Conservation (phyloP, 441 rosid genomes). For the Croton laevigatus region DNA sequence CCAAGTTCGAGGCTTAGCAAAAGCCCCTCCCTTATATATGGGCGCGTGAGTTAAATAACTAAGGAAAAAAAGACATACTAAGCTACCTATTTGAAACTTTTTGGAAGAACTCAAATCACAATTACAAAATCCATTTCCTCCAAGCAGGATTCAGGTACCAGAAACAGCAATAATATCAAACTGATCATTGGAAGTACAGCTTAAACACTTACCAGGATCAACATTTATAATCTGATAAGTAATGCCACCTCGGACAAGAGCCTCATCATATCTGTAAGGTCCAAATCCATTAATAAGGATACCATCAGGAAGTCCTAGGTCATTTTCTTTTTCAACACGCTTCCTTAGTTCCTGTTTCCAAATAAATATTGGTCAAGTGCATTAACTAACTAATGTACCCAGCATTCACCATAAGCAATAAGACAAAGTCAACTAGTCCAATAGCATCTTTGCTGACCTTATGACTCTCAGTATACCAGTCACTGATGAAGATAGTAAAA, state of each 20-base stretch:
- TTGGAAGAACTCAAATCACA: background rate
- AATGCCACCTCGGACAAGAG: conserved; percentile 45
- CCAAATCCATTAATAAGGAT: conserved; percentile 72
- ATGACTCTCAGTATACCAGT: conserved; percentile 75
- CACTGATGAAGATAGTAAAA: conserved; percentile 63
- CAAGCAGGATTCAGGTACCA: background rate
- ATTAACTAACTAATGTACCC: conserved; percentile 17
- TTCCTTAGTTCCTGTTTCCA: conserved; percentile 63
- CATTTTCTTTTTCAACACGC: conserved; percentile 52
- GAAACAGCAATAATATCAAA: background rate
- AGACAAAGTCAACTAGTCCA: background rate
- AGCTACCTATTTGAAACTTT: background rate
- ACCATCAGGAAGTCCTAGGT: conserved; percentile 74
- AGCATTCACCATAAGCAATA: conserved; percentile 19
- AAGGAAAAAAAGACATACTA: too few species aligned
- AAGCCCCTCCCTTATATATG: too few species aligned
- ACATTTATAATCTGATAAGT: conserved; percentile 64
- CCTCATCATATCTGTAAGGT: conserved; percentile 58
- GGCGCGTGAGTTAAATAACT: too few species aligned
- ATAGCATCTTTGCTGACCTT: conserved; percentile 44
- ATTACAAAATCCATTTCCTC: background rate
- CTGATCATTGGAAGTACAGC: background rate
- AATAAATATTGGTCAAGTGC: conserved; percentile 13
- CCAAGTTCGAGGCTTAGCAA: too few species aligned
- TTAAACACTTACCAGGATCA: conserved; percentile 54